Conservation (phyloP, 371 early-diverging fungal genomes). For the Dinochytrium kinnereticum region DNA sequence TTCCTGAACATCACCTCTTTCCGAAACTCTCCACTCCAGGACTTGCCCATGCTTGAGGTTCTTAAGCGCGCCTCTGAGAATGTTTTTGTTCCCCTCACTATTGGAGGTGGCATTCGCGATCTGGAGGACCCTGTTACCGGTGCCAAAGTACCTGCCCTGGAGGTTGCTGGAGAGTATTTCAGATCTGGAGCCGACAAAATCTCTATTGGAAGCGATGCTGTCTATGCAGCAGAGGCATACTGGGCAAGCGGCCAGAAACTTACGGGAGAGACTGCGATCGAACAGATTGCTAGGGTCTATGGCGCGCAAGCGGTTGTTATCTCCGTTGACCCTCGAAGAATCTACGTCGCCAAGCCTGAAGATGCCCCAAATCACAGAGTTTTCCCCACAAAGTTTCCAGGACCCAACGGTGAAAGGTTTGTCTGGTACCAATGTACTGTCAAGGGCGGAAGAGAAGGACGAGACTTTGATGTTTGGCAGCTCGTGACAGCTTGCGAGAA, state of each 20-base stretch:
- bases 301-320: constrained; percentile 98
- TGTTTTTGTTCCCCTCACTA: constrained; percentile 96
- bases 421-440: constrained; percentile 99
- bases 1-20: constrained; percentile 98
- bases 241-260: constrained; percentile 33
- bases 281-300: constrained; percentile 90
- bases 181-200: constrained; percentile 99
- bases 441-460: constrained; percentile 93
- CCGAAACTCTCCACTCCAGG: constrained; percentile 86
- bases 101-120: constrained; percentile 97
- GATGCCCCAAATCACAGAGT: constrained; percentile 76
- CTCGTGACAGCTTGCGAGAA: constrained; percentile 85
- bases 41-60: constrained; percentile 95
- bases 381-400: constrained; percentile 70
- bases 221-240: constrained; percentile 90
- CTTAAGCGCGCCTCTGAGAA: constrained; percentile 82
- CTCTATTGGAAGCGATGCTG: constrained; percentile 97
- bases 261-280: constrained; percentile 71
- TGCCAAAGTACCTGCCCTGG: constrained; percentile 76
- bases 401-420: constrained; percentile 90
- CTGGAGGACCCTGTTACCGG: constrained; percentile 82
- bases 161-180: constrained; percentile 97
- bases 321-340: constrained; percentile 94
- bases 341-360: constrained; percentile 82
- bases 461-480: constrained; percentile 92